A percentile compares a stretch with the other conserved stretches of the same genome.
These are phyloP conservation scores for Floccularia luteovirens DNA, from an alignment of 768 basidiomycete species.

Conservation along the genomic window DNA sequence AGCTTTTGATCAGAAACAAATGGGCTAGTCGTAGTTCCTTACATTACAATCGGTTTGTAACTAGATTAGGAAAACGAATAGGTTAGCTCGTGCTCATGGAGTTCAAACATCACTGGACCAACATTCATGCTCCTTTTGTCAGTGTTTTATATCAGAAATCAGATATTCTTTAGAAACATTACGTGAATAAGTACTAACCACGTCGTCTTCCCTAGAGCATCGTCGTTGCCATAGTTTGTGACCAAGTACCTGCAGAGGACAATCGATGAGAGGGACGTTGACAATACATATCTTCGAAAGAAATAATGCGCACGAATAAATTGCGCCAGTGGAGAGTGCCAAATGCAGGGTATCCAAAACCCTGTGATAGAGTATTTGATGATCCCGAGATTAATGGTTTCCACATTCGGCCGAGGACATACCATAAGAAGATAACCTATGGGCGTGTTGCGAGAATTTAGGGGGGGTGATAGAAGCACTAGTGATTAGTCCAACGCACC, in stretches of 20 bases:
- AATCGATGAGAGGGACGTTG: background rate
- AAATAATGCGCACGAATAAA: conserved; percentile 33
- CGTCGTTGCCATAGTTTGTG: conserved; percentile 30
- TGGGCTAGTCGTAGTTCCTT: too few relatives aligned
- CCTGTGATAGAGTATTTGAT: conserved; percentile 12
- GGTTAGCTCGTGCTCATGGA: too few relatives aligned
- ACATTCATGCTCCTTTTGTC: conserved; percentile 34
- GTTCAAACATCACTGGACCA: conserved; percentile 5
- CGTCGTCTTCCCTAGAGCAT: conserved; percentile 25
- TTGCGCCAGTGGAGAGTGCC: conserved; percentile 31
- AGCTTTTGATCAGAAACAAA: too few relatives aligned
- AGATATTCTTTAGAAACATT: background rate
- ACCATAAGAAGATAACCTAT: conserved; percentile 31
- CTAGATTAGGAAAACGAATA: too few relatives aligned
- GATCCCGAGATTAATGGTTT: background rate
- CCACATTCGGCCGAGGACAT: background rate
- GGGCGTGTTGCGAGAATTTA: too few relatives aligned
- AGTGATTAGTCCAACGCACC: conserved; percentile 15
- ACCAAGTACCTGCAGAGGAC: conserved; percentile 32
- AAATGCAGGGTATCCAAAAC: conserved; percentile 37
- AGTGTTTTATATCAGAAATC: background rate
- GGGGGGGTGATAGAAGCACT: background rate
- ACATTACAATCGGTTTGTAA: conserved; percentile 47
- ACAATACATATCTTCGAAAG: too few relatives aligned
- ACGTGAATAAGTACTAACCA: conserved; percentile 23